These are phyloP conservation scores for Emergomyces orientalis DNA, from an alignment of 2,329 filamentous ascomycete genomes.

Conservation along the genomic window DNA sequence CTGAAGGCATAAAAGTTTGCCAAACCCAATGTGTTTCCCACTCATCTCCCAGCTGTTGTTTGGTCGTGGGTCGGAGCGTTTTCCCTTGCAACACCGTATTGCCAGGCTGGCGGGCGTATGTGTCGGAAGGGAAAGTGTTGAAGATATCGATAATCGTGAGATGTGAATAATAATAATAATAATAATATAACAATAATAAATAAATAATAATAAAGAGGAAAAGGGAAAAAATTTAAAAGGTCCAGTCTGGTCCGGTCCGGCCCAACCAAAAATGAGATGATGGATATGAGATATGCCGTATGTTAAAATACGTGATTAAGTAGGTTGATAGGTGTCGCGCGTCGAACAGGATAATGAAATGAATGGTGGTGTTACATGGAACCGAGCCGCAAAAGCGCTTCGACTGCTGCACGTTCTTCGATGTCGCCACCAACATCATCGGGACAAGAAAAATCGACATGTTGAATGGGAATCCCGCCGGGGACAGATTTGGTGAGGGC, in stretches of 20 bases:
- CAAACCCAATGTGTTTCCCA: slow-evolving; percentile 1
- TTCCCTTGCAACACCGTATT: background rate
- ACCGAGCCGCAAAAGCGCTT: slow-evolving; percentile 41
- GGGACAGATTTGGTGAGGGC: slow-evolving; percentile 35
- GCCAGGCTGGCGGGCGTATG: background rate
- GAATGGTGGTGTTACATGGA: slow-evolving; percentile 34
- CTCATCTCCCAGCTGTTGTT: background rate
- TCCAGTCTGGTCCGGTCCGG: slow-evolving; percentile 17
- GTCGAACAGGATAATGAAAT: slow-evolving; percentile 16
- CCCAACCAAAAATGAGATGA: slow-evolving; percentile 17
- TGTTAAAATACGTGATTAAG: slow-evolving; percentile 4
- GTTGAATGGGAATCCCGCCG: slow-evolving; percentile 27
- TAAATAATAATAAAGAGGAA: slow-evolving; percentile 2
- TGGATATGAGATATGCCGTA: slow-evolving; percentile 2
- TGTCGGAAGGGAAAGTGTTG: background rate
- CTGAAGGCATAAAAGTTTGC: background rate
- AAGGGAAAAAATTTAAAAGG: slow-evolving; percentile 3
- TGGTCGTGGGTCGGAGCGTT: background rate
- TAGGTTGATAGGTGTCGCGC: background rate
- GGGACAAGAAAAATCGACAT: slow-evolving; percentile 25
- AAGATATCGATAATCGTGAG: slow-evolving; percentile 3
- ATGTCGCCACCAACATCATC: slow-evolving; percentile 24
- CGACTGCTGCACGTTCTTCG: slow-evolving; percentile 41
- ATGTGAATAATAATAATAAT: background rate
- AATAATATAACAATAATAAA: background rate